These are phyloP conservation scores for Mrakia blollopis DNA, from an alignment of 768 basidiomycete species.

Conservation along the genomic window DNA sequence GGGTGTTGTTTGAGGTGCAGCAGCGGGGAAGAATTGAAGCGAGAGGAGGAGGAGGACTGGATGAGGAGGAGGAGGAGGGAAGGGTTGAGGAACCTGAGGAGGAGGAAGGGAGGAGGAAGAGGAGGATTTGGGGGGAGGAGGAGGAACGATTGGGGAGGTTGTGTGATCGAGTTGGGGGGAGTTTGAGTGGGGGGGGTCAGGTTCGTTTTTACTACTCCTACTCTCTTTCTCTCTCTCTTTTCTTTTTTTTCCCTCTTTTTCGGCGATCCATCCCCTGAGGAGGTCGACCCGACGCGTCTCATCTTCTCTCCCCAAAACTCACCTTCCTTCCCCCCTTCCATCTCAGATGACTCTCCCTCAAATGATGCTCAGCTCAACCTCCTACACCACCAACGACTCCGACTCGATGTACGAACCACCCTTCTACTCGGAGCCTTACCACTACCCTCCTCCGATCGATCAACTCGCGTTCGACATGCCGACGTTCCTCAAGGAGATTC, in stretches of 20 bases:
- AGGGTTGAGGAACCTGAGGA: background rate
- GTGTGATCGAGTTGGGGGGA: background rate
- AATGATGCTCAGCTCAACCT: background rate
- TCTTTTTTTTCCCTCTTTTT: background rate
- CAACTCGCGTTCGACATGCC: conserved; percentile 15
- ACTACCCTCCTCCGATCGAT: background rate
- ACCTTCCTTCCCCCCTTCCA: too few species aligned
- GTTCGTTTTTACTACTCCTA: too few species aligned
- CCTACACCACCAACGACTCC: background rate
- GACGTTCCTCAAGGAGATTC: conserved; percentile 16
- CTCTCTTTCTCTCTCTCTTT: background rate
- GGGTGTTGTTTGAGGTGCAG: conserved; percentile 7
- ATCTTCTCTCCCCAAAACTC: background rate
- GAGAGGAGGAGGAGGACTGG: background rate
- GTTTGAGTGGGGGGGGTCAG: background rate
- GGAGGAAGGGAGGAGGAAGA: background rate
- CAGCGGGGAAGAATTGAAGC: background rate
- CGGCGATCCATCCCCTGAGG: too few species aligned
- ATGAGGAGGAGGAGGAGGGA: background rate
- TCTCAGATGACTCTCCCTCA: background rate
- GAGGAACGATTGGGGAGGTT: background rate
- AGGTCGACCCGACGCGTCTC: too few species aligned
- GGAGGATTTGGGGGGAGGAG: background rate
- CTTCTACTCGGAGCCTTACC: background rate
- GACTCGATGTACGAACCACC: background rate